Base-by-base conservation (phyloP, 2,329 filamentous ascomycete genomes). In the Monilinia fructigena region DNA sequence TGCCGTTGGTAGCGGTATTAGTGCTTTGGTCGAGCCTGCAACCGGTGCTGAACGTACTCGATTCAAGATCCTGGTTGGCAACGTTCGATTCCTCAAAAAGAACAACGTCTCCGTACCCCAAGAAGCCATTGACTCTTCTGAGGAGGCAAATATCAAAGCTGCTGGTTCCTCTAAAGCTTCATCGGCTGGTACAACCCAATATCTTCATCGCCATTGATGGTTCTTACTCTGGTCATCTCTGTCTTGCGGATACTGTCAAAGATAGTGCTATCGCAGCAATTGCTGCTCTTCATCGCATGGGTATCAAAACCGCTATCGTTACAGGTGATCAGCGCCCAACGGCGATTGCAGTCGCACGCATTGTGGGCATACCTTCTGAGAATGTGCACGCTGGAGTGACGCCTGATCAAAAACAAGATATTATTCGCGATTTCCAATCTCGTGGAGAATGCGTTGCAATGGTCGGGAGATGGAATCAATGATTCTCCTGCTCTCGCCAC, bases 381-480 rank as follows among this genome's bases (percentile, higher is more conserved):
- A 83, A 93, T 69, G 92, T 98, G 48, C 89, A 89, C 75, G 92
- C 95, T 16, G 91, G 91, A n/a, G 91, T 94, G 58, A 92, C 91
- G 4, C 95, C 95, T 0, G 89, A 92, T 70, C 91, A 96, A 79
- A 99, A 99, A 77, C 93, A 96, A 76, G 82, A 85, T 38, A 96
- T 98, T 72, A 84, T 99, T 73, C 85, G 87, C 60, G 81, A 89
- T 64, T 84, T 98, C 23, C 92, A 97, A 79, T 81, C 83, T 0
- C 78, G 82, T 61, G 92, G 92, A 68, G 86, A 93, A 73, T 82
- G 90, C 60, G 92, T 98, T 35, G 95, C 92, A 72, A 99, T 99
- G 95, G 93, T 98, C 18, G 93, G 93, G 95, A 63, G 95, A 99
- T 77, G 95, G 95, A 53, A 97, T 99, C 84, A 99, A 99, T 78